These are phyloP conservation scores for Stagonosporopsis tanaceti DNA, from an alignment of 2,329 filamentous ascomycete species.

Conservation along the genomic window DNA sequence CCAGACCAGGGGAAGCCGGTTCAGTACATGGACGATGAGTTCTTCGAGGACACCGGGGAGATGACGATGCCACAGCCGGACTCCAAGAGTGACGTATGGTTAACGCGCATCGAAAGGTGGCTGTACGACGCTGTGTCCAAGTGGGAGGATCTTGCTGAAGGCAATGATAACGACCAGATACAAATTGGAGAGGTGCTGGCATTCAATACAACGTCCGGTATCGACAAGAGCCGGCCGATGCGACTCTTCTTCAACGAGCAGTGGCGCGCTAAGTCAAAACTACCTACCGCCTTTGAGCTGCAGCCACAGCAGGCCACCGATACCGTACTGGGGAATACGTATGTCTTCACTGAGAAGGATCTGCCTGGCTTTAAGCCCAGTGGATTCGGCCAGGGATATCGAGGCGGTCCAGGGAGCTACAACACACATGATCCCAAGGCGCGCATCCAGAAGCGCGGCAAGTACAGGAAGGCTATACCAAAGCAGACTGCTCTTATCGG, in stretches of 20 bases:
- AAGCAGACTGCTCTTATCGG: slow-evolving; percentile 64
- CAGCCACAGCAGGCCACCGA: slow-evolving; percentile 65
- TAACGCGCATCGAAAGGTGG: slow-evolving; percentile 51
- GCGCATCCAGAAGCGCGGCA: slow-evolving; percentile 45
- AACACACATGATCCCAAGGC: slow-evolving; percentile 43
- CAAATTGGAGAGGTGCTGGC: slow-evolving; percentile 47
- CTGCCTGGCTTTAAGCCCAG: slow-evolving; percentile 73
- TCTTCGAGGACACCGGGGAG: slow-evolving; percentile 56
- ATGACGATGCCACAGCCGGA: slow-evolving; percentile 45
- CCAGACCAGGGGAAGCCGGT: slow-evolving; percentile 42
- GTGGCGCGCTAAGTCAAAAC: slow-evolving; percentile 70
- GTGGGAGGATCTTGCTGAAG: slow-evolving; percentile 46
- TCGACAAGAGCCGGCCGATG: slow-evolving; percentile 60
- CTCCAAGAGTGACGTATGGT: slow-evolving; percentile 43
- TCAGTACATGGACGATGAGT: slow-evolving; percentile 52
- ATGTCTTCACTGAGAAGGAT: slow-evolving; percentile 92
- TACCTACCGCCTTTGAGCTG: slow-evolving; percentile 90
- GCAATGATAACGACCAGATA: slow-evolving; percentile 50
- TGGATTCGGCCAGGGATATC: slow-evolving; percentile 36
- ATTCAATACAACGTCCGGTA: slow-evolving; percentile 38
- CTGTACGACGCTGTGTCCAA: slow-evolving; percentile 49
- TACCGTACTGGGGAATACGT: slow-evolving; percentile 78
- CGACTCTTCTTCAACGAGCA: slow-evolving; percentile 71
- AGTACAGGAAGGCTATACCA: slow-evolving; percentile 48
- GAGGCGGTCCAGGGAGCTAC: slow-evolving; percentile 32